Percentiles rank a stretch among this genome's conserved stretches.
Evolutionary conservation across 371 early-diverging fungal genomes (phyloP).

Genomic region (Lichtheimia hyalospora): DNA sequence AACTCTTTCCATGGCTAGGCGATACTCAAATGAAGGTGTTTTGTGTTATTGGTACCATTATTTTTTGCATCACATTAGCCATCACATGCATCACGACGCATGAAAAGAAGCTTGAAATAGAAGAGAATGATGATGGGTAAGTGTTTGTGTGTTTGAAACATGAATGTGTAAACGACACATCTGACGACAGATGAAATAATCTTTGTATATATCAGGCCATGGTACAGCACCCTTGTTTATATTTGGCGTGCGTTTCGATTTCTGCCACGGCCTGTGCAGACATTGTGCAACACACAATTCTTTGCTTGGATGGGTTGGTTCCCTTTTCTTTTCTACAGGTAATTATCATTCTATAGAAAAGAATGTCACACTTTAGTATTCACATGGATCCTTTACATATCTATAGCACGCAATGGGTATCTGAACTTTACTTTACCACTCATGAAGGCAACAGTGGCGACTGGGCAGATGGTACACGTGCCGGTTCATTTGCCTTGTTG

Average conservation of each 20-base stretch:
- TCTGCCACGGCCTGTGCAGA: conserved; percentile 63
- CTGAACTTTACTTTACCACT: conserved; percentile 52
- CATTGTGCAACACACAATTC: conserved; percentile 78
- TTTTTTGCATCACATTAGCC: conserved; percentile 51
- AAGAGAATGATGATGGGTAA: conserved; percentile 20
- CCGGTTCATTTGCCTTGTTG: conserved; percentile 74
- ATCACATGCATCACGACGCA: conserved; percentile 57
- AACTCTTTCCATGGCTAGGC: conserved; percentile 62
- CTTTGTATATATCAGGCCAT: conserved; percentile 54
- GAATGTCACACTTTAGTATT: neutral
- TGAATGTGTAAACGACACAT: neutral
- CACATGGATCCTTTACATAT: neutral
- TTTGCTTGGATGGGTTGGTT: conserved; percentile 92
- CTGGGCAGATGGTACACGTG: conserved; percentile 58
- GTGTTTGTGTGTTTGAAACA: conserved; percentile 6
- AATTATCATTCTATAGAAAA: neutral
- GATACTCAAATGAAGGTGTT: conserved; percentile 68
- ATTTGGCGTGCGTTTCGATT: conserved; percentile 60
- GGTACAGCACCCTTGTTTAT: conserved; percentile 52
- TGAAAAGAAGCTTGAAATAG: conserved; percentile 42
- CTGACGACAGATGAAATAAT: conserved; percentile 3
- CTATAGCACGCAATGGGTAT: conserved; percentile 61
- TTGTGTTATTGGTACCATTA: conserved; percentile 59
- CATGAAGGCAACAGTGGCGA: conserved; percentile 27
- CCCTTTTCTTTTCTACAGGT: conserved; percentile 67